These are phyloP conservation scores for Fusarium fracticaudum DNA, from an alignment of 2,329 filamentous ascomycete genomes.

Conservation along the genomic window DNA sequence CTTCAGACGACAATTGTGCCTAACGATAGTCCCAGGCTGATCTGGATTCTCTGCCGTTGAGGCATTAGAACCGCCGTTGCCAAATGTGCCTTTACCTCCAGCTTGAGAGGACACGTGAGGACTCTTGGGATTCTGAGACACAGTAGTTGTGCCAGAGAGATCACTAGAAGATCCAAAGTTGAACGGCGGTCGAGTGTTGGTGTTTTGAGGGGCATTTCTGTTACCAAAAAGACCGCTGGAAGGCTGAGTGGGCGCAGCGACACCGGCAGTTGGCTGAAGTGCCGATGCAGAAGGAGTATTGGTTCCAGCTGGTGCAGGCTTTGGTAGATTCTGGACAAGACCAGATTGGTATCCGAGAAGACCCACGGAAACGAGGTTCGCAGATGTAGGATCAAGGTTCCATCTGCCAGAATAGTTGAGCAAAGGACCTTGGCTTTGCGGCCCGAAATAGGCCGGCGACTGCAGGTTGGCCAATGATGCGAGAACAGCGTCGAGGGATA, in stretches of 20 bases:
- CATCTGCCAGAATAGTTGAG: neutral
- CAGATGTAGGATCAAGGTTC: neutral
- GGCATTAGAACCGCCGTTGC: too few relatives aligned
- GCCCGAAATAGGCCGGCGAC: neutral
- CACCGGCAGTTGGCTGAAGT: too few relatives aligned
- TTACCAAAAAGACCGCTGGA: too few relatives aligned
- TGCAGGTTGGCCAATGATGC: neutral
- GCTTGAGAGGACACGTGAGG: too few relatives aligned
- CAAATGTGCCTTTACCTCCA: too few relatives aligned
- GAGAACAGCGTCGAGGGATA: neutral
- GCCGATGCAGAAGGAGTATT: too few relatives aligned
- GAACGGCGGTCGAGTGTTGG: too few relatives aligned
- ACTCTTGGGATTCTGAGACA: too few relatives aligned
- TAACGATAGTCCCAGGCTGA: neutral
- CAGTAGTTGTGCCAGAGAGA: too few relatives aligned
- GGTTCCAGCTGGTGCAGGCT: neutral
- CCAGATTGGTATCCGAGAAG: neutral
- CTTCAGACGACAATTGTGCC: neutral
- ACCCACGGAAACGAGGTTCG: neutral
- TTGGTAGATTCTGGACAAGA: neutral
- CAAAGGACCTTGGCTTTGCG: fast-evolving
- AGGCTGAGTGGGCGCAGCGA: too few relatives aligned
- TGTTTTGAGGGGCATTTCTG: too few relatives aligned
- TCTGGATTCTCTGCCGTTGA: neutral
- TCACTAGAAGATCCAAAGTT: too few relatives aligned